Evolutionary conservation across 2,329 filamentous ascomycete species (phyloP).

Genomic region (Septoria petroselini): DNA sequence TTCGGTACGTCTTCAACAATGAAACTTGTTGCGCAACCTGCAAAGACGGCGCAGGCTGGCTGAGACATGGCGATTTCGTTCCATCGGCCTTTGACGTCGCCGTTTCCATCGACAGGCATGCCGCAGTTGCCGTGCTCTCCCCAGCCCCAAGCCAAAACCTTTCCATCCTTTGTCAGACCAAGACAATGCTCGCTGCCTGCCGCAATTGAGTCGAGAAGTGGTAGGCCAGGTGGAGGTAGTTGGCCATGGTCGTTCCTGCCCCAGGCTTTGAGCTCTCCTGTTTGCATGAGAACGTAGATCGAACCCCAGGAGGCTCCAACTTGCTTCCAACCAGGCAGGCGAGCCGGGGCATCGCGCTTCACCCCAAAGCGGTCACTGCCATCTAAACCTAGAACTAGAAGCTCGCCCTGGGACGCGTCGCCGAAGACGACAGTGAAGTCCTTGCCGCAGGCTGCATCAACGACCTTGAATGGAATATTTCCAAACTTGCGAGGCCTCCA

Average conservation of each 20-base stretch:
- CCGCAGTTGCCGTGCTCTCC: slow-evolving; percentile 98
- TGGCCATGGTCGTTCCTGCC: slow-evolving; percentile 85
- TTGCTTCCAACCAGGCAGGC: slow-evolving; percentile 60
- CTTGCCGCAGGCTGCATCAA: slow-evolving; percentile 70
- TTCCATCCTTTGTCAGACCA: slow-evolving; percentile 60
- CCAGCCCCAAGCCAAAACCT: slow-evolving; percentile 89
- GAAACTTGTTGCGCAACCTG: slow-evolving; percentile 91
- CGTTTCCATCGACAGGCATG: slow-evolving; percentile 56
- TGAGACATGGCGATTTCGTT: slow-evolving; percentile 60
- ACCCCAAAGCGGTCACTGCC: slow-evolving; percentile 65
- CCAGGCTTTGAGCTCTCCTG: slow-evolving; percentile 67
- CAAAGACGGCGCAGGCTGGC: slow-evolving; percentile 62
- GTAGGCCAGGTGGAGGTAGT: slow-evolving; percentile 62
- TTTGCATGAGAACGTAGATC: slow-evolving; percentile 64
- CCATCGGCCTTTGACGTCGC: slow-evolving; percentile 66
- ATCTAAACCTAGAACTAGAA: slow-evolving; percentile 68
- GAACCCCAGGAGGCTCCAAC: slow-evolving; percentile 80
- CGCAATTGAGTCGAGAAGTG: slow-evolving; percentile 61
- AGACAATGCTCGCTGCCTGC: slow-evolving; percentile 89
- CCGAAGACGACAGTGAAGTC: slow-evolving; percentile 77
- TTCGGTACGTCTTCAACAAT: slow-evolving; percentile 50
- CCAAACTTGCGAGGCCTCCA: slow-evolving; percentile 61
- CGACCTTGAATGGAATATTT: slow-evolving; percentile 59
- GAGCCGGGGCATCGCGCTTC: slow-evolving; percentile 47
- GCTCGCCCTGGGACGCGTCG: slow-evolving; percentile 53